Evolutionary conservation across 768 basidiomycete genomes (phyloP), one percentile per base, ranked within the genome.

Genomic region (Serendipita indica): DNA sequence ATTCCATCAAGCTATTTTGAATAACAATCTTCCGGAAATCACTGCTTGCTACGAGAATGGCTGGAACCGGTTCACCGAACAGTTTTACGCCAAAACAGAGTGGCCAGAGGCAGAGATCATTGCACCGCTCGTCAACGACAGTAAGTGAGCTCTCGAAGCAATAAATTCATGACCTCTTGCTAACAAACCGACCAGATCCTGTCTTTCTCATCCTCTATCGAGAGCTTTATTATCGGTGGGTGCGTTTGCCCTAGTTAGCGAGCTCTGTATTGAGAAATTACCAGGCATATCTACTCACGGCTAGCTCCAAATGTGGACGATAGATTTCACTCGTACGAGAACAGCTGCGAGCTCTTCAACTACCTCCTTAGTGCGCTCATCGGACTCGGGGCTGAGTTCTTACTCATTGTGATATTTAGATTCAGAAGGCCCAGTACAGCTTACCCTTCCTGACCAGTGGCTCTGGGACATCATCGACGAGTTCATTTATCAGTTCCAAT

Each of bases 31-130:
- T 2, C 74, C 82, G 3, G 87, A 92, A 65, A 94, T 99, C 64
- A 89, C 88, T 3, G 77, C 84, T 20, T 89, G 92, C 57, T 99
- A 99, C 67, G 93, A 97, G 73, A 89, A 85, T 56, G 92, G 92
- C 3, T 99, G 93, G 93, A 94, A 92, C 72, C 84, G 87, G 62
- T 82, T 93, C 68, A 96, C 94, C 0, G 89, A 96, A 74, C 92
- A 93, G 74, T 92, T 86, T 74, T 99, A 96, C 66, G 70, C 89
- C 3, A 89, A 86, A 69, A 83, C 82, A 2, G 94, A 99, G 69
- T 98, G 94, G 94, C 94, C 94, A 0, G 92, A 97, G 68, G 92
- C 91, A 3, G 94, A 99, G 73, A 73, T 90, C 61, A 90, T 99
- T 66, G 86, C 92, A 3, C 91, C 91, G 3, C 75, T 99, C 62